Evolutionary conservation across 140 eudicot genomes (phyloP).

Genomic region (Bidens hawaiensis): DNA sequence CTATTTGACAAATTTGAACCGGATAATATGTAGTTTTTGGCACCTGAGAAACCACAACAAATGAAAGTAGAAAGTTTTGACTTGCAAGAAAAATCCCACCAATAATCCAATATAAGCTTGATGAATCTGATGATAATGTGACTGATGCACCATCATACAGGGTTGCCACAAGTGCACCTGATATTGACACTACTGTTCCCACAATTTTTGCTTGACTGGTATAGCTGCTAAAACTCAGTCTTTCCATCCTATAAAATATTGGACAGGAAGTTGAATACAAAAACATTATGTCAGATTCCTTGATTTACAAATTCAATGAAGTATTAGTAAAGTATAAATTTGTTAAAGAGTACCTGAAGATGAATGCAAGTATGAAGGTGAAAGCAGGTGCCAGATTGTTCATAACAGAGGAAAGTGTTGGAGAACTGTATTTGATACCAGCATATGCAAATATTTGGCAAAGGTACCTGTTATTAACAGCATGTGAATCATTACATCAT

Average conservation of each 20-base stretch:
- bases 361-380: no score
- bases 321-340: not conserved
- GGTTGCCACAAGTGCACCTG: constrained; percentile 33
- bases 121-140: constrained; percentile 4
- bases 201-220: constrained; percentile 30
- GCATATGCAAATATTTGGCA: no score
- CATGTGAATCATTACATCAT: not conserved
- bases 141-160: constrained; percentile 19
- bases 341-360: no score
- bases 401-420: no score
- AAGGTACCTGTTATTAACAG: constrained; percentile 25
- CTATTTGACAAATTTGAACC: not conserved
- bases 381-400: no score
- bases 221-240: constrained; percentile 10
- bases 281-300: not conserved
- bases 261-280: not conserved
- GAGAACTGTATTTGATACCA: no score
- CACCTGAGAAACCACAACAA: constrained; percentile 31
- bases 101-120: constrained; percentile 28
- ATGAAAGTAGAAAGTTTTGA: constrained; percentile 22
- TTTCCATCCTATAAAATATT: constrained; percentile 21
- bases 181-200: no score
- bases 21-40: not conserved
- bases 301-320: not conserved
- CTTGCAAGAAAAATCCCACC: constrained; percentile 37